Evolutionary conservation across 2,329 filamentous ascomycete species (phyloP).

Genomic region (Calonectria pteridis): DNA sequence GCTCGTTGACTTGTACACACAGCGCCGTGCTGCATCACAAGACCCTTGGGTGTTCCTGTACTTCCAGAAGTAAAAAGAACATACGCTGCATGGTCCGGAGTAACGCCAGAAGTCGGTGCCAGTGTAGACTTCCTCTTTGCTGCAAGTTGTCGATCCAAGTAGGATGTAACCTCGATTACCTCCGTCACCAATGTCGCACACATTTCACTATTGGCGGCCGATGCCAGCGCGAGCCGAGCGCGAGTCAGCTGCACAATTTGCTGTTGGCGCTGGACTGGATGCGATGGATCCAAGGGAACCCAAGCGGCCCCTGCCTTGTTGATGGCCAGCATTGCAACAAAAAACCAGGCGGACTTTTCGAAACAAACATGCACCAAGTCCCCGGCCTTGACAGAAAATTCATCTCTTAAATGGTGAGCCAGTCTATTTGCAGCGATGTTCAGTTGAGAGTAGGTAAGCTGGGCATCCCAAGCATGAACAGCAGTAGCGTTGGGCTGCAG

Average conservation of each 20-base stretch:
- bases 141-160: background rate
- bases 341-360: constrained; percentile 27
- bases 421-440: constrained; percentile 13
- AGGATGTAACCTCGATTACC: background rate
- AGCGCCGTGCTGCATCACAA: constrained; percentile 24
- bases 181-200: background rate
- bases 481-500: constrained; percentile 29
- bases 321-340: constrained; percentile 48
- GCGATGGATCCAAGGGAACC: constrained; percentile 51
- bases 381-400: constrained; percentile 1
- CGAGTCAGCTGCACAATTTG: background rate
- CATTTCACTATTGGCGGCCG: background rate
- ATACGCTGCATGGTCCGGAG: constrained; percentile 6
- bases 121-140: background rate
- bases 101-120: background rate
- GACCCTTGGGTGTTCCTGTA: constrained; percentile 4
- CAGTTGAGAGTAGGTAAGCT: constrained; percentile 38
- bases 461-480: constrained; percentile 43
- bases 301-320: constrained; percentile 49
- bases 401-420: constrained; percentile 10
- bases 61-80: constrained; percentile 20
- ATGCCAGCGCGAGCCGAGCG: background rate
- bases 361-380: constrained; percentile 26
- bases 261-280: constrained; percentile 45
- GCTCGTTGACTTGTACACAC: background rate